Base-by-base conservation (phyloP, 805 yeast species). In the Vanderwaltozyma yarrowii region DNA sequence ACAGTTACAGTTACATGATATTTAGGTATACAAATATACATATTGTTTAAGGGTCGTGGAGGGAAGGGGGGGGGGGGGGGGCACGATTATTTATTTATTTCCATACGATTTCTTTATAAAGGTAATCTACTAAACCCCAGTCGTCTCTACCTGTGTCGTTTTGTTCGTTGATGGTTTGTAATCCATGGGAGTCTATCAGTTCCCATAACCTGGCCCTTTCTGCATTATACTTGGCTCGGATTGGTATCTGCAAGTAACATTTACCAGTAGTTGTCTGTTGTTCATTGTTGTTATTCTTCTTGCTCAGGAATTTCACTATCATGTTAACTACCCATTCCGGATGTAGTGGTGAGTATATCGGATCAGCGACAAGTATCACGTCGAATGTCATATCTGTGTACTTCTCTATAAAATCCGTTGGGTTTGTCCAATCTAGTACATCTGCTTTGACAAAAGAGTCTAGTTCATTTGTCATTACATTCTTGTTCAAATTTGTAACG, bases 271-370 rank as follows among this genome's bases (percentile, higher is more conserved):
- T n/a, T n/a, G n/a, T n/a, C n/a, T n/a, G n/a, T n/a, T n/a, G n/a
- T n/a, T n/a, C n/a, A n/a, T n/a, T n/a, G n/a, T n/a, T 4, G 13
- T 23, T 29, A 0, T 61, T 61, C 11, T 42, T 35, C 7, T 70
- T 53, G 0, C 80, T 62, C 16, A 78, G 49, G 38, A 83, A 77
- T 30, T 49, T 45, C 3, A 51, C 49, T 5, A 88, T 62, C 70
- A 84, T 78, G 35, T 72, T 57, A 5, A 73, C 71, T 1, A 89
- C 76, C 76, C 83, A 74, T 13, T 57, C 55, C 1, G 96, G 96
- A 52, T 89, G 97, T 24, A 74, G 70, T 0, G 79, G 63, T 0
- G 95, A 82, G 56, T 92, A 89, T 2, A 89, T 76, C 0, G 96
- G 96, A 58, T 89, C 98, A 16, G 95, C 81, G 4, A 86, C 60